Evolutionary conservation across 495 filamentous ascomycete species (phyloP).

Genomic region (Zalerion maritima): DNA sequence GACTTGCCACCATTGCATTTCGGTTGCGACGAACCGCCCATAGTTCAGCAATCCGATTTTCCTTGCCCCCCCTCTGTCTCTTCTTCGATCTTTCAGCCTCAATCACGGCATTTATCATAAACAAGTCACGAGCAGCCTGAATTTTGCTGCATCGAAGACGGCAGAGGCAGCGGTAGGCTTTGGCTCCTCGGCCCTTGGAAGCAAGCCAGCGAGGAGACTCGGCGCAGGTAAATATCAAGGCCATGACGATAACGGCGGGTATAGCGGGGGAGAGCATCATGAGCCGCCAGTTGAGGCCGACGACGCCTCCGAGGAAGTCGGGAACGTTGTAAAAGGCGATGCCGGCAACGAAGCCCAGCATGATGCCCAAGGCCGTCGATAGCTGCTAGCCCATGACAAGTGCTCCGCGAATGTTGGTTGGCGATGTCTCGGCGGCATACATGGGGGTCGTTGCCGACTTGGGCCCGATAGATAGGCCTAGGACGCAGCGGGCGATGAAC

Average conservation of each 20-base stretch:
- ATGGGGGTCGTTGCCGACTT: conserved; percentile 69
- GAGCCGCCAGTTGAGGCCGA: conserved; percentile 63
- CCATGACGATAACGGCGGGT: conserved; percentile 55
- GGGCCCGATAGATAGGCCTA: conserved; percentile 67
- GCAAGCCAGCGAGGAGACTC: conserved; percentile 70
- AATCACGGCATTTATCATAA: conserved; percentile 63
- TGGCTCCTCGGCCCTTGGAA: conserved; percentile 46
- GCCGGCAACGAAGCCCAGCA: conserved; percentile 60
- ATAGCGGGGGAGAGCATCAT: conserved; percentile 74
- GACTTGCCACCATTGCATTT: conserved; percentile 57
- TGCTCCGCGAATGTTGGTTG: conserved; percentile 62
- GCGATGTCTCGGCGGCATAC: conserved; percentile 64
- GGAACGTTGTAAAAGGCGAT: conserved; percentile 55
- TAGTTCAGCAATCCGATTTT: conserved; percentile 51
- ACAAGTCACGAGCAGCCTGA: conserved; percentile 69
- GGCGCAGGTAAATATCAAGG: conserved; percentile 57
- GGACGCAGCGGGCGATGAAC: conserved; percentile 54
- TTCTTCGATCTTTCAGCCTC: conserved; percentile 52
- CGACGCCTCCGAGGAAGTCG: conserved; percentile 32
- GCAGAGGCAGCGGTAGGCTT: conserved; percentile 53
- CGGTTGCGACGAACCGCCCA: conserved; percentile 64
- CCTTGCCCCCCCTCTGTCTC: conserved; percentile 37
- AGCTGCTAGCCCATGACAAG: conserved; percentile 54
- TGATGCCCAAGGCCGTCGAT: conserved; percentile 77
- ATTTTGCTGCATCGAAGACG: conserved; percentile 53